Base-by-base conservation (phyloP, 495 filamentous ascomycete genomes). In the Penicillium manginii region DNA sequence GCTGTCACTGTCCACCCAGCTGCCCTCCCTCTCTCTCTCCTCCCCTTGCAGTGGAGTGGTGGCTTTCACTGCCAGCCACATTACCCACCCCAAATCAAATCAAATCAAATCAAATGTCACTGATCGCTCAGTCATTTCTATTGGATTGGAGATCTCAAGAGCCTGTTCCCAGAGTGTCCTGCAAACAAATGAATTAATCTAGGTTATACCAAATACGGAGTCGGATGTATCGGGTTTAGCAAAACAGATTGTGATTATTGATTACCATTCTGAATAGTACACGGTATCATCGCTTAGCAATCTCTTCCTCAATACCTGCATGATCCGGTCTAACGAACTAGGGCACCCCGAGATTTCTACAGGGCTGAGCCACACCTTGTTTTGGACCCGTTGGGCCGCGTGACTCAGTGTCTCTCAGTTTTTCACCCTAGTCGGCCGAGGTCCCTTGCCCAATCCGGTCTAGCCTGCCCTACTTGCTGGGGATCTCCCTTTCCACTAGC, bases 301-400 rank as follows among this genome's bases (percentile, higher is more conserved):
- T 47, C 40, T 12, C 18, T 10, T 46, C 17, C 23, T 7, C 8
- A 17, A 10, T n/a, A 11, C 42, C 45, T 47, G 45, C 45, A 47
- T 47, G 14, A 23, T 47, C 45, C 45, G 45, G 45, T 26, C 45
- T 33, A n/a, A 26, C 12, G 43, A 54, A 32, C 42, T 45, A 60
- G 61, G 61, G 48, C 15, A 9, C 17, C 40, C 40, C 45, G 45
- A 33, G 17, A 31, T 55, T 29, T 50, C 54, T 45, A 46, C 59
- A 67, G 55, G 64, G 64, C 64, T 67, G 64, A 64, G 64, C 64
- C 64, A 67, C 64, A 67, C 64, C 58, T 61, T 54, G 50, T 52
- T 48, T 40, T 49, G 29, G 55, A 35, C 31, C 33, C 35, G 26
- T 52, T 47, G 49, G 56, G 40, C 53, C 54, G 58, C 45, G 62